A percentile compares a stretch with the other conserved stretches of the same genome.
These are phyloP conservation scores for Rhododendron mucronatum DNA, from an alignment of 148 eudicot genomes.

Conservation along the genomic window DNA sequence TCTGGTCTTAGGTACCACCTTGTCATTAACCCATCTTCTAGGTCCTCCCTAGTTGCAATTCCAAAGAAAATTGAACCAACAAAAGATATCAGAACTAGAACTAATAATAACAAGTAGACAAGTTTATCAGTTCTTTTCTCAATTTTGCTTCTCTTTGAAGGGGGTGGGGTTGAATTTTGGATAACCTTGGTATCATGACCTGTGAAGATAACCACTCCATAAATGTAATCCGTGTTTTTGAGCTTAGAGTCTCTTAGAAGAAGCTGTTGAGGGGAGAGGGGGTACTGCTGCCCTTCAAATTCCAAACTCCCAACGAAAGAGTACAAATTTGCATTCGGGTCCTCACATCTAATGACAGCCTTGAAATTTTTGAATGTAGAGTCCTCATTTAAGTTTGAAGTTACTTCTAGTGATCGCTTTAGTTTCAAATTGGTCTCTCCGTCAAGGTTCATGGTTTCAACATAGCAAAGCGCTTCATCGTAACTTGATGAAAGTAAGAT, in stretches of 20 bases:
- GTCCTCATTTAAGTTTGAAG: conserved; percentile 43
- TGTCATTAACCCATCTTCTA: conserved; percentile 38
- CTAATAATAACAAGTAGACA: conserved; percentile 42
- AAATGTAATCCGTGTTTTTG: conserved; percentile 52
- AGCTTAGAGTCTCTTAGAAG: conserved; percentile 67
- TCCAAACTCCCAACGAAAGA: conserved; percentile 55
- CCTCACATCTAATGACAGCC: conserved; percentile 57
- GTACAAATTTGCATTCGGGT: conserved; percentile 67
- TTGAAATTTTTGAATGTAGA: conserved; percentile 35
- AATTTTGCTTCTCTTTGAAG: conserved; percentile 69
- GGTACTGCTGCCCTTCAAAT: conserved; percentile 26
- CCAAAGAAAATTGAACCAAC: conserved; percentile 53
- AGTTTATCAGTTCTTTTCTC: conserved; percentile 58
- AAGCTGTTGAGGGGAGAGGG: conserved; percentile 53
- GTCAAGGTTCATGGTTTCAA: conserved; percentile 68
- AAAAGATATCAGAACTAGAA: conserved; percentile 34
- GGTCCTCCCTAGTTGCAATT: conserved; percentile 35
- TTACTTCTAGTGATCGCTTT: conserved; percentile 49
- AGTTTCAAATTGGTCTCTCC: conserved; percentile 70
- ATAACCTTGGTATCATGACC: conserved; percentile 68
- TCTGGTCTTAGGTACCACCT: conserved; percentile 67
- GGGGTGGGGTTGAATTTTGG: conserved; percentile 57
- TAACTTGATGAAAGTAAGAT: conserved; percentile 62
- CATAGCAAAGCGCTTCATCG: conserved; percentile 61
- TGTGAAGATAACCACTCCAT: conserved; percentile 64